These are phyloP conservation scores for Volvox carteri DNA, from an alignment of 163 green algal species.

Conservation along the genomic window DNA sequence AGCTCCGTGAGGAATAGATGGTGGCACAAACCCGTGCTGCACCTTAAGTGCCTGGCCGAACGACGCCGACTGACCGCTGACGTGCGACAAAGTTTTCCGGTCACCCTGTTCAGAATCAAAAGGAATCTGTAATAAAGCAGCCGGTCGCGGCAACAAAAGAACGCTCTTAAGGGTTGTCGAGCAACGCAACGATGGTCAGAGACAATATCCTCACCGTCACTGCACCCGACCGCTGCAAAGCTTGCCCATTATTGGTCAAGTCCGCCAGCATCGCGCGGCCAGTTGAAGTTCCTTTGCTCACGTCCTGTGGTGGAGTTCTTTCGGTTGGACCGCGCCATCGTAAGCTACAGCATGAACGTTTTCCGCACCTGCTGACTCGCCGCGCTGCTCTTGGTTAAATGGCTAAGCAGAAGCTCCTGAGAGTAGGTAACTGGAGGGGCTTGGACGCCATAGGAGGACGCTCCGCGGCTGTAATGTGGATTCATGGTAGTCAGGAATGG, in stretches of 20 bases:
- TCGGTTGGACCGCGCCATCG: not conserved
- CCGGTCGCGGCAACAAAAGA: too few relatives aligned
- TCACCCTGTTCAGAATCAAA: too few relatives aligned
- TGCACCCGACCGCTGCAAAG: not conserved
- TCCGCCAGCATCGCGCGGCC: conserved; percentile 30
- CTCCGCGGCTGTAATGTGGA: conserved; percentile 15
- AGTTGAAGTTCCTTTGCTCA: conserved; percentile 17
- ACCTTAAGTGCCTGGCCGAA: not conserved
- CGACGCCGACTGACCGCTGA: conserved; percentile 8
- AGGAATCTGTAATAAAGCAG: too few relatives aligned
- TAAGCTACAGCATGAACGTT: not conserved
- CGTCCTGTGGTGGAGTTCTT: conserved; percentile 6
- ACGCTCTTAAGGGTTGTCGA: too few relatives aligned
- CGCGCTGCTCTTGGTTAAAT: conserved; percentile 36
- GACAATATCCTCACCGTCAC: not conserved
- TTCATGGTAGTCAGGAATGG: conserved; percentile 11
- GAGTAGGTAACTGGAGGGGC: conserved; percentile 36
- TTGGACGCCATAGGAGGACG: conserved; percentile 41
- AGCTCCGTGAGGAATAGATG: not conserved
- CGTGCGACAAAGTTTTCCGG: conserved; percentile 9
- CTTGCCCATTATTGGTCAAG: conserved; percentile 49
- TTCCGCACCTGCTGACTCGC: conserved; percentile 10
- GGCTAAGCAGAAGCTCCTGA: conserved; percentile 39
- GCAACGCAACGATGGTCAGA: not conserved
- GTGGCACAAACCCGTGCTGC: not conserved